Evolutionary conservation across 352 stramenopile genomes (phyloP), one percentile per base, ranked within the genome.

Genomic region (Bremia lactucae): DNA sequence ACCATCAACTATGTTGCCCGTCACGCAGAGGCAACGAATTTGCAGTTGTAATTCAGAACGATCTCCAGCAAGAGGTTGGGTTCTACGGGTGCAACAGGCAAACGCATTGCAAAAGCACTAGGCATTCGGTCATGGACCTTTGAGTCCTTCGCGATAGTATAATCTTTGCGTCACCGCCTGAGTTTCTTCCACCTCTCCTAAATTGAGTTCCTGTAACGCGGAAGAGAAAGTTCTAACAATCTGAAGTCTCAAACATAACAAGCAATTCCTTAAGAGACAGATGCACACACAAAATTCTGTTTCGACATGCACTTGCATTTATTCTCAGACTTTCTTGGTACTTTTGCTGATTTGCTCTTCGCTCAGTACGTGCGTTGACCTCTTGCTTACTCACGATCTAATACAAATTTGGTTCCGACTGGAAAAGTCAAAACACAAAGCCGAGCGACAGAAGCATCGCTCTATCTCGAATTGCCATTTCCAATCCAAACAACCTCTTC

Each of bases 1-100:
- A 19, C 86, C 86, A 6, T 96, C 81, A 26, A 68, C 82, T 2
- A 52, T 67, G 9, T 16, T 97, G 90, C 49, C 63, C 72, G 5
- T 83, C 74, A 23, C 65, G 72, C 2, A 74, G 74, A 3, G 74
- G 77, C n/a, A 74, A 90, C 31, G 77, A 74, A 2, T 81, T 90
- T 36, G 76, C 80, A 0, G 89, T 91, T 43, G 78, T 89, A 11
- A 42, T 96, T 2, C 89, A 97, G 22, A 88, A 87, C 36, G 66
- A 88, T 34, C 31, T 49, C 2, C 57, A 66, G 22, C 36, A 65
- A 13, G 55, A 65, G 15, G 59, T 79, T 19, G 71, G 67, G 7
- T 41, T 96, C n/a, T n/a, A n/a, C n/a, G 4, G 88, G 88, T 2
- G 41, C 42, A 2, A 66, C n/a, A n/a, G n/a, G n/a, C n/a, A n/a